phyloP scores from a whole-genome alignment of 768 basidiomycete species.

The Lactifluus rugatus region DNA sequence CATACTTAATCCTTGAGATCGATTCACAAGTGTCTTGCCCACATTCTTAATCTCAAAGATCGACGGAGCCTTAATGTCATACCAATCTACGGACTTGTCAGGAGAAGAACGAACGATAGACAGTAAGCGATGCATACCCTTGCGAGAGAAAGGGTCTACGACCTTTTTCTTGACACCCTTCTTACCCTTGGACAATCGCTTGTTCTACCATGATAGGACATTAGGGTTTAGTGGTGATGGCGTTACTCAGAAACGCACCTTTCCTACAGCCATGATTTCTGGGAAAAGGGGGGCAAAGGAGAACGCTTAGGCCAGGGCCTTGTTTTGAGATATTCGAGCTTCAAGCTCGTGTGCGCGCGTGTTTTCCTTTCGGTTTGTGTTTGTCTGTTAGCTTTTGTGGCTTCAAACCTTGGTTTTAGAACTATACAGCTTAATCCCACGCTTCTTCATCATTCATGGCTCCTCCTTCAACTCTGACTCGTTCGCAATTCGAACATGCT shows the following conservation, averaged over 20 bases:
- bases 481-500: slow-evolving; percentile 48
- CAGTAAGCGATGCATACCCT: slow-evolving; percentile 49
- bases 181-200: slow-evolving; percentile 96
- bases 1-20: slow-evolving; percentile 96
- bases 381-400: slow-evolving; percentile 30
- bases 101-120: not conserved
- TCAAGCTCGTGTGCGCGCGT: slow-evolving; percentile 7
- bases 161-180: slow-evolving; percentile 99
- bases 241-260: slow-evolving; percentile 39
- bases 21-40: slow-evolving; percentile 97
- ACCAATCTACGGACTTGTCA: slow-evolving; percentile 68
- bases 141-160: slow-evolving; percentile 99
- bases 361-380: slow-evolving; percentile 10
- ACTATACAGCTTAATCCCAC: slow-evolving; percentile 35
- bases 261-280: slow-evolving; percentile 79
- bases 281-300: slow-evolving; percentile 29
- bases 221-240: not conserved
- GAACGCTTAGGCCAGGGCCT: slow-evolving; percentile 40
- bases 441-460: too few relatives aligned
- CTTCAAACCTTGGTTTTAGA: slow-evolving; percentile 51
- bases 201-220: slow-evolving; percentile 55
- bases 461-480: slow-evolving; percentile 40
- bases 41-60: slow-evolving; percentile 95
- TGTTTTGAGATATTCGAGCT: slow-evolving; percentile 30
- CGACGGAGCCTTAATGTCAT: slow-evolving; percentile 96